Percentiles rank a stretch among this genome's conserved stretches.
These are phyloP conservation scores for Magnolia sinica DNA, from an alignment of 164 flowering plant genomes.

Conservation along the genomic window DNA sequence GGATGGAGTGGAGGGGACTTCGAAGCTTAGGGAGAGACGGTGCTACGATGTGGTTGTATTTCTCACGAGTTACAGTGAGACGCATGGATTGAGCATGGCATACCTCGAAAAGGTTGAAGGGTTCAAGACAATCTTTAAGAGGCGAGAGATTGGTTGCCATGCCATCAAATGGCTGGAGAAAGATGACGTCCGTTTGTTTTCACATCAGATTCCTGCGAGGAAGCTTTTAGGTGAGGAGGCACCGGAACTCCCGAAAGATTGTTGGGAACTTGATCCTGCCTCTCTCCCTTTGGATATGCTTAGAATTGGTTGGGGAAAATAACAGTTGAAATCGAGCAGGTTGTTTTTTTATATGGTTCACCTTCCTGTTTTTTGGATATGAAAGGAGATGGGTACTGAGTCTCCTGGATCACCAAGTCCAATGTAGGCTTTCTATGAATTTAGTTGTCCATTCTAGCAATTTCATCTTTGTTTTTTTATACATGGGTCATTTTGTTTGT, in stretches of 20 bases:
- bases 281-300: conserved; percentile 67
- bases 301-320: conserved; percentile 14
- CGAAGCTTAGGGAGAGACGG: conserved; percentile 16
- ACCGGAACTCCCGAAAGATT: conserved; percentile 41
- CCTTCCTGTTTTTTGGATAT: neutral
- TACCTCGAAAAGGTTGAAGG: conserved; percentile 85
- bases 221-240: conserved; percentile 68
- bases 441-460: too few relatives aligned
- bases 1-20: conserved; percentile 25
- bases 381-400: neutral
- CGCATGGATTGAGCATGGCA: conserved; percentile 82
- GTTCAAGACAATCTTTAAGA: conserved; percentile 67
- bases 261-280: conserved; percentile 98
- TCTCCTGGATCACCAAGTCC: neutral
- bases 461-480: too few relatives aligned
- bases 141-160: conserved; percentile 64
- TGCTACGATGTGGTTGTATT: conserved; percentile 60
- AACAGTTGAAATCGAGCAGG: neutral
- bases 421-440: too few relatives aligned
- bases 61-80: conserved; percentile 72
- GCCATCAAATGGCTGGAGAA: conserved; percentile 70
- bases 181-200: conserved; percentile 50
- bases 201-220: conserved; percentile 92
- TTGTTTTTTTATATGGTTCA: neutral
- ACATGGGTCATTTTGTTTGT: too few relatives aligned